Conservation (phyloP, 1,284 basidiomycete species). For the Naganishia cerealis region DNA sequence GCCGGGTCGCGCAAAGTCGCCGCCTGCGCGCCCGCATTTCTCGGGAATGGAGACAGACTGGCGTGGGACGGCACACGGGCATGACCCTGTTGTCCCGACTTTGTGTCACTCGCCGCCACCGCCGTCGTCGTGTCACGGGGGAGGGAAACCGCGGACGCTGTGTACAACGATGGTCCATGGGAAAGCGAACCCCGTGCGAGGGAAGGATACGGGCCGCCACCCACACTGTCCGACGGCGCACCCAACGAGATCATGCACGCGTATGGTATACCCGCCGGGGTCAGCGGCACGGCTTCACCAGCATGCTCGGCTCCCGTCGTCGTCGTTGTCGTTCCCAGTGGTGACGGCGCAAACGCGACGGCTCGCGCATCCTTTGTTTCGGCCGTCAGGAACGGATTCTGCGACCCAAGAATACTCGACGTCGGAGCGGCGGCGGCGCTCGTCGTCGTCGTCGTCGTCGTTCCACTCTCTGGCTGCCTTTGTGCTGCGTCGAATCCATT, state of each 20-base stretch:
- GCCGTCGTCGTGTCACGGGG: constrained; percentile 35
- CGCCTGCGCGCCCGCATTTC: not conserved
- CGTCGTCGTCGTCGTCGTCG: no score
- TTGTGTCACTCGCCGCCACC: constrained; percentile 29
- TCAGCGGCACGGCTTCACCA: not conserved
- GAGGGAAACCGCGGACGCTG: constrained; percentile 18
- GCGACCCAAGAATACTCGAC: constrained; percentile 8
- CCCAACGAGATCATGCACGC: constrained; percentile 74
- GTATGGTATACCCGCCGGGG: constrained; percentile 66
- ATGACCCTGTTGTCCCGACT: constrained; percentile 6
- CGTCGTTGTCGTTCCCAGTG: not conserved
- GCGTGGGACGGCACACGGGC: constrained; percentile 12
- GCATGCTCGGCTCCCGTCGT: not conserved
- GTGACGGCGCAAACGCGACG: constrained; percentile 28
- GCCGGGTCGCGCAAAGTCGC: constrained; percentile 4
- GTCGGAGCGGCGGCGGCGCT: not conserved
- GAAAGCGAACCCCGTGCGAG: constrained; percentile 11
- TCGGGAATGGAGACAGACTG: not conserved
- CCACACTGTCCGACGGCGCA: constrained; percentile 60
- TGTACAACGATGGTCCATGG: constrained; percentile 15
- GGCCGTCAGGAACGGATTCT: constrained; percentile 8
- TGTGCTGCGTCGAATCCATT: not conserved
- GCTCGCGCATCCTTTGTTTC: constrained; percentile 4
- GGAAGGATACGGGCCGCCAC: constrained; percentile 1
- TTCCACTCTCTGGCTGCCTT: no score